Conservation (phyloP, 495 filamentous ascomycete species). For the Penicillium macrosclerotiorum region DNA sequence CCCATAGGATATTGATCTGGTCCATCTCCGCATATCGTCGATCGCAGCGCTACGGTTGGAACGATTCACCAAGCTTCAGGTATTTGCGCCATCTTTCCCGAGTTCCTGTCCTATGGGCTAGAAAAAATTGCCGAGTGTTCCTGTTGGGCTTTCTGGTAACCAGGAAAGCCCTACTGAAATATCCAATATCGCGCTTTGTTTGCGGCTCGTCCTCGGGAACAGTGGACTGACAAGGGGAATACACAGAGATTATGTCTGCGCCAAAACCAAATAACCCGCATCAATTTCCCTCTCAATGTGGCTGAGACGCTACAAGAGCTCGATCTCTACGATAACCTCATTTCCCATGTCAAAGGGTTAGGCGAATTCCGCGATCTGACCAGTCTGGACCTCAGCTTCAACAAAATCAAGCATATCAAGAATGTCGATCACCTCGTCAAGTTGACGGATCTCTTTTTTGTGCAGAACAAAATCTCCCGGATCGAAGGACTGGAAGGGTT, state of each 20-base stretch:
- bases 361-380: slow-evolving; percentile 72
- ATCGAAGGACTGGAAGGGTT: slow-evolving; percentile 86
- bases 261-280: slow-evolving; percentile 82
- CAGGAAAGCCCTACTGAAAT: background rate
- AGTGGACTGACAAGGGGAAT: slow-evolving; percentile 8
- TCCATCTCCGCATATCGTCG: slow-evolving; percentile 79
- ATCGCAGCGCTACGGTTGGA: slow-evolving; percentile 76
- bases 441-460: slow-evolving; percentile 85
- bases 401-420: slow-evolving; percentile 99
- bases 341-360: slow-evolving; percentile 80
- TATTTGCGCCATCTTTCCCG: slow-evolving; percentile 20
- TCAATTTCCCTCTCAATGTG: slow-evolving; percentile 63
- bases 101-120: background rate
- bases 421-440: slow-evolving; percentile 74
- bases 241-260: slow-evolving; percentile 79
- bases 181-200: no score
- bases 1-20: slow-evolving; percentile 78
- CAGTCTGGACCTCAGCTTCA: slow-evolving; percentile 90
- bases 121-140: background rate
- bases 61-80: slow-evolving; percentile 73
- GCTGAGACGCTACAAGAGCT: slow-evolving; percentile 71
- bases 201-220: background rate
- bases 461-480: slow-evolving; percentile 85
- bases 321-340: slow-evolving; percentile 97
- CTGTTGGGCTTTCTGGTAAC: background rate